phyloP scores from a whole-genome alignment of 1,284 basidiomycete species.

The Heterobasidion occidentale region DNA sequence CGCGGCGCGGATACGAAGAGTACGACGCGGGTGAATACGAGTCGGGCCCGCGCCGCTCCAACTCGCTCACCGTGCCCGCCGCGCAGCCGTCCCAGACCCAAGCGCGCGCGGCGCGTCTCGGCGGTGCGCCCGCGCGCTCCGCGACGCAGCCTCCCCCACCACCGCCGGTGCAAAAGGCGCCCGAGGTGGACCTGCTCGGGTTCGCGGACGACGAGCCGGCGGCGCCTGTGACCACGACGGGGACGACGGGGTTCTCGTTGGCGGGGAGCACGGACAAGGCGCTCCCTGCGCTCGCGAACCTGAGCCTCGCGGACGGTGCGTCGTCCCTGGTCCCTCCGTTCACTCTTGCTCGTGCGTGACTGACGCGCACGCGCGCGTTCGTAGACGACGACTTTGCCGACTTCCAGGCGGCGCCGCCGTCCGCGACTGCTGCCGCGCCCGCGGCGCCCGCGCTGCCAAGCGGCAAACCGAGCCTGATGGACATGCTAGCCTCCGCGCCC shows the following conservation, averaged over 20 bases:
- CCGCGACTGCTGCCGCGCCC: slow-evolving; percentile 6
- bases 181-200: slow-evolving; percentile 34
- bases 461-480: slow-evolving; percentile 42
- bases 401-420: slow-evolving; percentile 74
- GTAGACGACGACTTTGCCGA: slow-evolving; percentile 83
- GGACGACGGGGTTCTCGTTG: slow-evolving; percentile 6
- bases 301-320: slow-evolving; percentile 26
- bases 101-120: no score
- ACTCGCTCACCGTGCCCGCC: slow-evolving; percentile 21
- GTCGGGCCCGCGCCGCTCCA: slow-evolving; percentile 31
- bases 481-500: slow-evolving; percentile 30
- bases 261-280: slow-evolving; percentile 43
- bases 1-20: slow-evolving; percentile 73
- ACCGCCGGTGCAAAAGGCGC: slow-evolving; percentile 29
- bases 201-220: slow-evolving; percentile 63
- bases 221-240: background rate
- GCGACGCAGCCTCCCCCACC: slow-evolving; percentile 35
- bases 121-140: slow-evolving; percentile 17
- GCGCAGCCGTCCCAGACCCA: slow-evolving; percentile 5
- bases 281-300: slow-evolving; percentile 35
- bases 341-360: no score
- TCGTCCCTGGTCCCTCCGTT: background rate
- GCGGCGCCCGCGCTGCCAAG: background rate
- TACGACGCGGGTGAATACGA: slow-evolving; percentile 98
- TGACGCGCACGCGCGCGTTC: no score